These are phyloP conservation scores for Cyclotella kingstonii DNA, from an alignment of 108 stramenopile genomes.

Conservation along the genomic window DNA sequence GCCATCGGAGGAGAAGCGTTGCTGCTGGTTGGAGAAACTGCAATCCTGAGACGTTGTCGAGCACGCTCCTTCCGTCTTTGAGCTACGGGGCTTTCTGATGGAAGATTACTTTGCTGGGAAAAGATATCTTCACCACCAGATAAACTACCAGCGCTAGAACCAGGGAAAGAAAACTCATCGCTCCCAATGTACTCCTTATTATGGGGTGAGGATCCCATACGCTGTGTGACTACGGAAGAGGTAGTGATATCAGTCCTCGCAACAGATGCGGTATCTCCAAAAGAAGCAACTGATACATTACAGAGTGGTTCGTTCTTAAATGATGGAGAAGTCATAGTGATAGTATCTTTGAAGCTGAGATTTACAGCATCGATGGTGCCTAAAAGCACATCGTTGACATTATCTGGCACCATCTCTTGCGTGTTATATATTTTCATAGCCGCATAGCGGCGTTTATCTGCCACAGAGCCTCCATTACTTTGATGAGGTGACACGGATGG, in stretches of 20 bases:
- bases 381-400: conserved; percentile 36
- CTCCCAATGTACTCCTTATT: too few relatives aligned
- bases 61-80: conserved; percentile 27
- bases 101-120: background rate
- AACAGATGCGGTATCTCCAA: conserved; percentile 13
- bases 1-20: too few relatives aligned
- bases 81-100: conserved; percentile 13
- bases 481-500: background rate
- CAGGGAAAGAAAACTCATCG: too few relatives aligned
- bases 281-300: too few relatives aligned
- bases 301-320: background rate
- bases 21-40: conserved; percentile 1
- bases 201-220: conserved; percentile 25
- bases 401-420: conserved; percentile 41
- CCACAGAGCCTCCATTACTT: conserved; percentile 3
- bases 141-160: too few relatives aligned
- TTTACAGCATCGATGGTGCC: conserved; percentile 33
- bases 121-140: conserved; percentile 4
- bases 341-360: background rate
- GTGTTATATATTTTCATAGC: conserved; percentile 45
- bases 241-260: conserved; percentile 44
- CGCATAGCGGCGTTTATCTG: conserved; percentile 30
- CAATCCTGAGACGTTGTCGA: background rate
- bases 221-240: conserved; percentile 22
- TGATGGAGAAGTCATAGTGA: background rate